A percentile compares a stretch with the other conserved stretches of the same genome.
phyloP scores from a whole-genome alignment of 331 rosid genomes.

The Arachis monticola region DNA sequence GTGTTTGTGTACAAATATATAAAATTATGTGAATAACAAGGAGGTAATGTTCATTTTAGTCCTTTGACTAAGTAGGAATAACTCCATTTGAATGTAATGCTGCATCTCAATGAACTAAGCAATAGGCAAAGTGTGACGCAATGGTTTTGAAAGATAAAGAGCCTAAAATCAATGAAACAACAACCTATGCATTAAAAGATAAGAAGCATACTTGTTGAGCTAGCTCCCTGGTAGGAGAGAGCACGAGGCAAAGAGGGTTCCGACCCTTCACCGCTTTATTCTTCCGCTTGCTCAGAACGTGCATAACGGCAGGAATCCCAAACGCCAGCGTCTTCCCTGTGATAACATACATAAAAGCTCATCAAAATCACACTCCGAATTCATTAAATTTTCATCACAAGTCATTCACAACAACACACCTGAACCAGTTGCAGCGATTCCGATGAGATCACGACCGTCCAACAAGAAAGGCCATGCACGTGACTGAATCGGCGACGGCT shows the following conservation, averaged over 20 bases:
- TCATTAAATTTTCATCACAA: constrained; percentile 6
- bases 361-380: constrained; percentile 34
- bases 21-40: not conserved
- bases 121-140: too few relatives aligned
- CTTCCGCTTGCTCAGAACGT: constrained; percentile 70
- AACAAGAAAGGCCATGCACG: constrained; percentile 94
- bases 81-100: not conserved
- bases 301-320: constrained; percentile 88
- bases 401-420: constrained; percentile 48
- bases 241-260: constrained; percentile 81
- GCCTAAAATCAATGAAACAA: constrained; percentile 20
- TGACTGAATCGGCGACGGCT: constrained; percentile 88
- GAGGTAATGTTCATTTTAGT: too few relatives aligned
- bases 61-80: not conserved
- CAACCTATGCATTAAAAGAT: not conserved
- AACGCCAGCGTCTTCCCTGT: constrained; percentile 94
- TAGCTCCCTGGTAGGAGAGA: constrained; percentile 94
- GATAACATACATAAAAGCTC: not conserved
- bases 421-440: constrained; percentile 95
- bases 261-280: constrained; percentile 65
- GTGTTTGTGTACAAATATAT: not conserved
- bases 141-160: not conserved
- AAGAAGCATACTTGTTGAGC: constrained; percentile 85
- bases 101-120: not conserved
- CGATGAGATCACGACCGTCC: constrained; percentile 91